Base-by-base conservation (phyloP, 1,284 basidiomycete genomes). In the Cutaneotrichosporon mucoides region DNA sequence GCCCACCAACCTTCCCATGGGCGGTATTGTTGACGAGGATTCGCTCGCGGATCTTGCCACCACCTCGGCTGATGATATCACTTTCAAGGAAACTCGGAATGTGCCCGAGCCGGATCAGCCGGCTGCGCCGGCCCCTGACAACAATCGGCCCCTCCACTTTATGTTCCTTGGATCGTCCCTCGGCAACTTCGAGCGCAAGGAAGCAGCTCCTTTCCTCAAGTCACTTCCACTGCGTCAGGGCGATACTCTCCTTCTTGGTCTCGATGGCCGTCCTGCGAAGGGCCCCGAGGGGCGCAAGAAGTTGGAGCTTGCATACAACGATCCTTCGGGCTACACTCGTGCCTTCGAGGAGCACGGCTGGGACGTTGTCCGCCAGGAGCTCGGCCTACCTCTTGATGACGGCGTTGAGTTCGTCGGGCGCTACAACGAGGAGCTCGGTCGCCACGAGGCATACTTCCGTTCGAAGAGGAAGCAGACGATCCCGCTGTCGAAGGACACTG, bases 141-240 rank as follows among this genome's bases (percentile, higher is more conserved):
- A 24, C 24, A 8, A 60, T 15, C 67, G 77, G 44, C 88, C 88
- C 8, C 75, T 91, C 38, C 91, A 93, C 70, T 79, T 97, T 57
- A 80, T 97, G 60, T 98, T 96, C 82, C 82, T 98, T n/a, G 95
- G 95, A 0, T 95, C 90, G 0, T 92, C 92, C 0, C 79, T 98
- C 11, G 95, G 95, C 11, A 98, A 98, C 80, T 97, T 98, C 75
- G 76, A 82, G n/a, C 85, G 92, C 33, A 80, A 82, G 13, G 87
- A 84, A 34, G 90, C 88, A 6, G 83, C 83, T 1, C 79, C 82
- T 0, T 97, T 99, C 79, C 83, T 99, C 55, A 83, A 83, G 11
- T 84, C 85, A 1, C 81, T 96, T 24, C 90, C 92, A 10, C 82
- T 99, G 47, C 85, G 88, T 9, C 63, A 65, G 4, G 81, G 81